Evolutionary conservation across 495 filamentous ascomycete species (phyloP).

Genomic region (Podospora australis): DNA sequence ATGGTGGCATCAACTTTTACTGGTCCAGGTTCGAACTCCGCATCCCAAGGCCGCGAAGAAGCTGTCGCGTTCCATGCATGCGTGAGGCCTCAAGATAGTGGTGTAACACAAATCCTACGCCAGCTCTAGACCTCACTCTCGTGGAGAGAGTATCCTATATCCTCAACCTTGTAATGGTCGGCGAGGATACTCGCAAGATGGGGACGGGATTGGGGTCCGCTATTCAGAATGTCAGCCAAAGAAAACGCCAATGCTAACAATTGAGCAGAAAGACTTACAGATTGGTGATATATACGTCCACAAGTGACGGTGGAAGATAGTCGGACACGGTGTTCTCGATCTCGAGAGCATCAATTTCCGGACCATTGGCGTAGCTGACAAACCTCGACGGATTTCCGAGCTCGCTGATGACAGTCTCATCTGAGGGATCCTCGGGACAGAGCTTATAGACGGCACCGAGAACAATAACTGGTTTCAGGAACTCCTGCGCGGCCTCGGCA

Average conservation of each 20-base stretch:
- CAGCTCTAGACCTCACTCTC: slow-evolving; percentile 12
- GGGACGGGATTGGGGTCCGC: slow-evolving; percentile 72
- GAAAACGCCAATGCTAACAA: background rate
- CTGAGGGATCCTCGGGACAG: slow-evolving; percentile 78
- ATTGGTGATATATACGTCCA: slow-evolving; percentile 90
- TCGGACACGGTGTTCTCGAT: slow-evolving; percentile 77
- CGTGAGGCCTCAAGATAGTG: slow-evolving; percentile 3
- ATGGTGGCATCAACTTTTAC: too few species aligned
- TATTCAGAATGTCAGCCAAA: slow-evolving; percentile 34
- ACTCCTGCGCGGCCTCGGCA: slow-evolving; percentile 72
- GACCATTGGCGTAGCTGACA: slow-evolving; percentile 65
- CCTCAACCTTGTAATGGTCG: slow-evolving; percentile 80
- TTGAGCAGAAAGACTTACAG: slow-evolving; percentile 52
- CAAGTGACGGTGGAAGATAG: slow-evolving; percentile 71
- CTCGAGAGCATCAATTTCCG: slow-evolving; percentile 66
- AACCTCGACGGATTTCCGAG: slow-evolving; percentile 71
- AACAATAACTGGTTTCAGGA: slow-evolving; percentile 75
- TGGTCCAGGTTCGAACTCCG: too few species aligned
- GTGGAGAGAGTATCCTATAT: slow-evolving; percentile 56
- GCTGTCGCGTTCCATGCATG: slow-evolving; percentile 9
- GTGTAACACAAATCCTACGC: background rate
- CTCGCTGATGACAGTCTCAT: slow-evolving; percentile 70
- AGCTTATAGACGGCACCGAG: slow-evolving; percentile 85
- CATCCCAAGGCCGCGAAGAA: slow-evolving; percentile 14
- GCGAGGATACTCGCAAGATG: slow-evolving; percentile 75